phyloP scores from a whole-genome alignment of 257 asterid genomes.

The Solanum bukasovii region DNA sequence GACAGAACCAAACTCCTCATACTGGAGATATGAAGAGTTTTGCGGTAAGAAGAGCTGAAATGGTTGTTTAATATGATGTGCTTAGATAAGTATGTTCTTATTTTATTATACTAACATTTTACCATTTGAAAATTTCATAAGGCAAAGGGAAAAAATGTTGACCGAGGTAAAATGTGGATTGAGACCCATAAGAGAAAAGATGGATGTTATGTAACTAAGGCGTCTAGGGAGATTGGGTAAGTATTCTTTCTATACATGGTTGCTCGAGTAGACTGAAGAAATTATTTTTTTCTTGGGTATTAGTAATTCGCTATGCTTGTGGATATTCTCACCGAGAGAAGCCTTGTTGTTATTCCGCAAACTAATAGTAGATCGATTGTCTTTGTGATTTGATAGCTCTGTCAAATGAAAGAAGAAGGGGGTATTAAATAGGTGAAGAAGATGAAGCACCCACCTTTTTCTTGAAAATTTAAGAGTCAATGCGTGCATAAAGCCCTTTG shows the following conservation, averaged over 20 bases:
- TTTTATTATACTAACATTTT: not conserved
- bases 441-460: not conserved
- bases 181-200: not conserved
- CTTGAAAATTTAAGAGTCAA: not conserved
- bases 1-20: not conserved
- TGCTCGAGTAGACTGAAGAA: not conserved
- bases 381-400: not conserved
- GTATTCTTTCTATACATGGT: too few species aligned
- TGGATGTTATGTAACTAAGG: not conserved
- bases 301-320: not conserved
- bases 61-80: not conserved
- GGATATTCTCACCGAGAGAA: not conserved
- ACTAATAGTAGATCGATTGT: not conserved
- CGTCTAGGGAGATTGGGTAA: not conserved
- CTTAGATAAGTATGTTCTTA: not conserved
- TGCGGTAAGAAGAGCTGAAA: not conserved
- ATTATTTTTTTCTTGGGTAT: not conserved
- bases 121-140: not conserved
- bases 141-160: not conserved
- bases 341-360: not conserved
- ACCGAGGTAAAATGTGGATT: too few species aligned
- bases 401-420: not conserved
- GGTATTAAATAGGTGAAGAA: not conserved
- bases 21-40: not conserved
- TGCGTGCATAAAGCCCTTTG: not conserved